Evolutionary conservation across 306 rosid genomes (phyloP).

Genomic region (Rubus parviflorus): DNA sequence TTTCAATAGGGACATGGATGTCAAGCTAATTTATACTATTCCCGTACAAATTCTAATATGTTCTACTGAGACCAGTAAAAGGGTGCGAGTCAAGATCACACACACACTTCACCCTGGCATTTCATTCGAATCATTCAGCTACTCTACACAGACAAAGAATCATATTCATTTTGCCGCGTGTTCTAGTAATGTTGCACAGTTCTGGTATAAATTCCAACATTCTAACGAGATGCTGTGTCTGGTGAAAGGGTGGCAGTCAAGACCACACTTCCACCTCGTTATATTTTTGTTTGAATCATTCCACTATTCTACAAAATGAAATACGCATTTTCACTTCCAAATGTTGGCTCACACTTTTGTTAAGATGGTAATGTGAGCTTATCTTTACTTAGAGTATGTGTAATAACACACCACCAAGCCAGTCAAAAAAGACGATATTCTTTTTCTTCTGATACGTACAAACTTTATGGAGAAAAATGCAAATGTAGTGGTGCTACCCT

Average conservation of each 20-base stretch:
- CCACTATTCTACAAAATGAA: background rate
- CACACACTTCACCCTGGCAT: background rate
- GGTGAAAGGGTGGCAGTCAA: conserved; percentile 1
- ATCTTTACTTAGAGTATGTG: background rate
- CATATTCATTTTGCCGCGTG: too few relatives aligned
- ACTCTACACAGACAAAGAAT: background rate
- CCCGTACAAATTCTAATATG: background rate
- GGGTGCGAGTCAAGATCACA: background rate
- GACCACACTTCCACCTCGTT: background rate
- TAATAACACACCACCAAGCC: background rate
- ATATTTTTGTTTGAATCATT: background rate
- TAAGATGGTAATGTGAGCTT: background rate
- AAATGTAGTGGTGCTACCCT: conserved; percentile 10
- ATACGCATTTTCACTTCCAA: background rate
- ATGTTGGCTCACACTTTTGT: background rate
- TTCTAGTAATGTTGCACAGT: background rate
- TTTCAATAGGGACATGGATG: background rate
- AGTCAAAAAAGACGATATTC: too few relatives aligned
- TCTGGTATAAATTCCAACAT: background rate
- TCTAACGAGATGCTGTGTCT: background rate
- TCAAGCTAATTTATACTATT: background rate
- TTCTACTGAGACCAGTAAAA: background rate
- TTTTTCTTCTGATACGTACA: background rate
- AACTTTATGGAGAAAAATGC: background rate
- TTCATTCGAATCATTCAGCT: background rate